A percentile compares a stretch with the other conserved stretches of the same genome.
These are phyloP conservation scores for Aureoboletus auriporus DNA, from an alignment of 768 basidiomycete species.

Conservation along the genomic window DNA sequence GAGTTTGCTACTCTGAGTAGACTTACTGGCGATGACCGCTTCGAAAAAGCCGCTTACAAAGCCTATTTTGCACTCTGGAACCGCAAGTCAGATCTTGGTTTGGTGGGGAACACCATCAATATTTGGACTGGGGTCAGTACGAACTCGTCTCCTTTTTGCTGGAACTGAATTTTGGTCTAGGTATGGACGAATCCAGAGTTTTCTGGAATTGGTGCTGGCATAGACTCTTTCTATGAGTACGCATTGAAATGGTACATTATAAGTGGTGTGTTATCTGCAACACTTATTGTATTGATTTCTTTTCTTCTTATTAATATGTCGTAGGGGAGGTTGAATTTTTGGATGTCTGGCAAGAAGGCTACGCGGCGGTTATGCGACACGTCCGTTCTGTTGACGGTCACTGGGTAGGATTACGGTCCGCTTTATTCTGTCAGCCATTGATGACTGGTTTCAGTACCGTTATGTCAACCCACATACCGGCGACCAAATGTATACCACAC, in stretches of 20 bases:
- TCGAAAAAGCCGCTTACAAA: slow-evolving; percentile 84
- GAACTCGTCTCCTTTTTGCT: neutral
- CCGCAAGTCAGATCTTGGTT: slow-evolving; percentile 73
- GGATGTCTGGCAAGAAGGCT: slow-evolving; percentile 82
- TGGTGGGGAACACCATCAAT: slow-evolving; percentile 90
- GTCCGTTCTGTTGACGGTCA: slow-evolving; percentile 80
- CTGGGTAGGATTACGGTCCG: slow-evolving; percentile 50
- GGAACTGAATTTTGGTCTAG: slow-evolving; percentile 26
- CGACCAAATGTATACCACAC: slow-evolving; percentile 65
- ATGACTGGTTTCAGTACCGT: slow-evolving; percentile 58
- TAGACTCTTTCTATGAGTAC: slow-evolving; percentile 96
- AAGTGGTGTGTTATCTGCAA: slow-evolving; percentile 48
- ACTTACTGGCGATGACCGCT: slow-evolving; percentile 84
- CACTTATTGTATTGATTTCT: neutral
- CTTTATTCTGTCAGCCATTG: neutral
- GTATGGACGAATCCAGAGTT: slow-evolving; percentile 74
- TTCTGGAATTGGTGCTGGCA: slow-evolving; percentile 86
- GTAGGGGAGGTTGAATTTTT: slow-evolving; percentile 75
- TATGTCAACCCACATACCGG: slow-evolving; percentile 79
- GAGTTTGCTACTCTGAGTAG: slow-evolving; percentile 94
- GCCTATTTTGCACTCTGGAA: slow-evolving; percentile 96
- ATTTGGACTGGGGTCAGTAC: slow-evolving; percentile 70
- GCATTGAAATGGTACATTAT: slow-evolving; percentile 89
- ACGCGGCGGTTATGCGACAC: slow-evolving; percentile 82
- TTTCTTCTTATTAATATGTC: slow-evolving; percentile 2